Evolutionary conservation across 305 asterid species (phyloP), one percentile per base, ranked within the genome.

Genomic region (Fraxinus sp.): DNA sequence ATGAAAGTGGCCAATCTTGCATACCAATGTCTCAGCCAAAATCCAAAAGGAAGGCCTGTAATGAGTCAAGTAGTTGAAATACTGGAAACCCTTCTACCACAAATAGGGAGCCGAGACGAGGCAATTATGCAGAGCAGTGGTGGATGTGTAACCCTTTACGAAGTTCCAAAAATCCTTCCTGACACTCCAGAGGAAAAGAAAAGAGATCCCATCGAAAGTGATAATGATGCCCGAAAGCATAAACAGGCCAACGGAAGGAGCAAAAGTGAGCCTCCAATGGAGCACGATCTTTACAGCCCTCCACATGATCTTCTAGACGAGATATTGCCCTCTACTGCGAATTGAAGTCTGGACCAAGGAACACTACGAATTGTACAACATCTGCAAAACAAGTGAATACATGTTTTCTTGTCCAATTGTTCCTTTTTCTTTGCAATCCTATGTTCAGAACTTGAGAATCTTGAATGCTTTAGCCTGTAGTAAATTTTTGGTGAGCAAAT

Each of bases 11-110:
- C 98, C 32, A 89, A 89, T 72, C 89, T 95, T 24, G 92, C 97
- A 13, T 93, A 89, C 78, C 95, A 88, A 70, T 94, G 99, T 76
- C 97, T 95, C 66, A 95, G 97, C 87, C 98, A 94, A 83, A 94
- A 94, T 89, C 97, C 99, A 0, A 94, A 88, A 86, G 95, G 97
- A 14, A 85, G 99, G 89, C 99, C 99, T 24, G 87, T 85, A 3
- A 95, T 95, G 96, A 91, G 90, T 64, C 96, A 93, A 79, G 98
- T 93, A 32, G 93, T 95, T 18, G 97, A 94, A 86, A 91, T 92
- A 78, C 97, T 95, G 3, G 97, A 93, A 83, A 90, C 91, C 30
- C 88, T 95, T 49, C 92, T 91, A 46, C 80, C 90, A 3, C 91
- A 84, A 74, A 89, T 87, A 76, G 80, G 76, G 77, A 85, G 86